Evolutionary conservation across 2,329 filamentous ascomycete genomes (phyloP).

Genomic region (Trichoderma sp.): DNA sequence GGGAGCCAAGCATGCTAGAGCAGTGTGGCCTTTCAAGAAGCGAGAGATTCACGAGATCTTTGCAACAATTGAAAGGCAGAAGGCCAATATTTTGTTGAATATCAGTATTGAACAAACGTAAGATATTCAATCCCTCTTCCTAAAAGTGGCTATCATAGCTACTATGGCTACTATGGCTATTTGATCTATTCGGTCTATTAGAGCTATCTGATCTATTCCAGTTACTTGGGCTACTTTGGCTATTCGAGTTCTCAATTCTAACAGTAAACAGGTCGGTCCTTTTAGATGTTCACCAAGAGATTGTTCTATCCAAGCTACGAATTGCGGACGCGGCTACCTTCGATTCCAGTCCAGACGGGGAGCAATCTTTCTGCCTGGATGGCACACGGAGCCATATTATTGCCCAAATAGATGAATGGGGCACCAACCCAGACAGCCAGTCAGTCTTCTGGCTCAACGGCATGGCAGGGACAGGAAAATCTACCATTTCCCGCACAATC

Average conservation of each 20-base stretch:
- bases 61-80: constrained; percentile 2
- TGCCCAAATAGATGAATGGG: constrained; percentile 30
- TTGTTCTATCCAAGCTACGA: constrained; percentile 28
- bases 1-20: constrained; percentile 12
- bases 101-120: constrained; percentile 21
- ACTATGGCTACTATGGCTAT: too few species aligned
- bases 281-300: constrained; percentile 26
- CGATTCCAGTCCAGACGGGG: constrained; percentile 34
- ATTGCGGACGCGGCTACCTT: constrained; percentile 33
- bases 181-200: background rate
- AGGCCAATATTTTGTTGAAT: constrained; percentile 2
- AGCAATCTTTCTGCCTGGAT: constrained; percentile 36
- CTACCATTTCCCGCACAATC: constrained; percentile 40
- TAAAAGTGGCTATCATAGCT: background rate
- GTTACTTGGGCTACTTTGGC: too few species aligned
- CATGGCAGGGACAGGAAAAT: constrained; percentile 44
- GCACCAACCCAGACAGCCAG: constrained; percentile 25
- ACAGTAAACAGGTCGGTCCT: background rate
- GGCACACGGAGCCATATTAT: constrained; percentile 38
- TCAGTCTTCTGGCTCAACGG: constrained; percentile 41
- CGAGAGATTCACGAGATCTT: constrained; percentile 4
- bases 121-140: background rate
- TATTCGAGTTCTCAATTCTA: background rate
- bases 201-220: too few species aligned
- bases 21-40: constrained; percentile 21